A percentile compares a stretch with the other conserved stretches of the same genome.
phyloP scores from a whole-genome alignment of 176 grass and related monocot genomes.

The Zea luxurians region DNA sequence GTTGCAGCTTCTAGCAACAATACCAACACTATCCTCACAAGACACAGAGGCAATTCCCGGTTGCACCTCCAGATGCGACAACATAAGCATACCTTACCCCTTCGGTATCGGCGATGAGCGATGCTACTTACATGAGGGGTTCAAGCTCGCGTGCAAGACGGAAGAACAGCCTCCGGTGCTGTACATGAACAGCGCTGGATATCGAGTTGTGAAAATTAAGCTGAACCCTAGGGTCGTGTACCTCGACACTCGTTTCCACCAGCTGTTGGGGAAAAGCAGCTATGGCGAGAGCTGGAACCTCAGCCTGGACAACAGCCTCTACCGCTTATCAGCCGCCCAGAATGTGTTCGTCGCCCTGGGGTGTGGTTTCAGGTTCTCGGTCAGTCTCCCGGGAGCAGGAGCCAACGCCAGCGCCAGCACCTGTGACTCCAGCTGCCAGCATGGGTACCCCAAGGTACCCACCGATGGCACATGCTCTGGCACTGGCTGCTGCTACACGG shows the following conservation, averaged over 20 bases:
- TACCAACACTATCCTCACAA: constrained; percentile 6
- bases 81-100: constrained; percentile 8
- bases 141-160: background rate
- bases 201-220: background rate
- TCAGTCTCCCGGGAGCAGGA: background rate
- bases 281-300: background rate
- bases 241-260: background rate
- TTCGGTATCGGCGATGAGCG: background rate
- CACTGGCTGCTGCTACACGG: background rate
- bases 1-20: constrained; percentile 2
- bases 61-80: background rate
- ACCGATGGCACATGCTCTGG: background rate
- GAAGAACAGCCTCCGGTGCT: background rate
- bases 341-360: background rate
- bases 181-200: background rate
- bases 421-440: background rate
- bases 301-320: background rate
- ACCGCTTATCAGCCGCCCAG: background rate
- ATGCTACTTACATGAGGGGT: background rate
- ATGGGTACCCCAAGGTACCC: background rate
- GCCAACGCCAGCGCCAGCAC: background rate
- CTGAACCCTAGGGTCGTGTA: background rate
- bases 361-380: background rate
- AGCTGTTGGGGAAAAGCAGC: background rate
- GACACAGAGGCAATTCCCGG: background rate